A percentile compares a stretch with the other conserved stretches of the same genome.
Evolutionary conservation across 371 early-diverging fungal genomes (phyloP).

Genomic region (Zychaea mexicana): DNA sequence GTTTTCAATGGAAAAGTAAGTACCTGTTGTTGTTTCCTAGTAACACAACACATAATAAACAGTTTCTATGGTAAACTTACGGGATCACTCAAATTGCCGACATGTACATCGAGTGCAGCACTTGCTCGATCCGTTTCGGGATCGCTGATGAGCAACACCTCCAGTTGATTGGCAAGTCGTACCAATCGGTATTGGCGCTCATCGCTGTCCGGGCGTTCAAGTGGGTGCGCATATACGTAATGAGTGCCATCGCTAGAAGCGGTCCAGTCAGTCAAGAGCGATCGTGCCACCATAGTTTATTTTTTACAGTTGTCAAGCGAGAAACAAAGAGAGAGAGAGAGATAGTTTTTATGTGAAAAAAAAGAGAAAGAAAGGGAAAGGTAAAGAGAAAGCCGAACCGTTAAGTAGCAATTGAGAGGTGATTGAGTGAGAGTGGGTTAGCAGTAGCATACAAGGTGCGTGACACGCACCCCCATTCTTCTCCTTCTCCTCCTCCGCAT

Average conservation of each 20-base stretch:
- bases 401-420: neutral
- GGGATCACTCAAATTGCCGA: constrained; percentile 82
- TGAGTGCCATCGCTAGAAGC: constrained; percentile 15
- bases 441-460: neutral
- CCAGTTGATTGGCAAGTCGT: constrained; percentile 72
- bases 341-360: too few species aligned
- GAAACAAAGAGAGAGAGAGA: neutral
- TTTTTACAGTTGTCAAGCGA: neutral
- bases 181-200: constrained; percentile 77
- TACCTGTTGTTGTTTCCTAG: neutral
- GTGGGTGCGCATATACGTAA: constrained; percentile 24
- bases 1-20: neutral
- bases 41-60: constrained; percentile 1
- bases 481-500: neutral
- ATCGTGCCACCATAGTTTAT: constrained; percentile 14
- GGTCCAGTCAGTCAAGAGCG: constrained; percentile 14
- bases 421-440: neutral
- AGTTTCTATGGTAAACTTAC: constrained; percentile 24
- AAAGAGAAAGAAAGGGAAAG: constrained; percentile 11
- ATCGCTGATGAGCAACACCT: constrained; percentile 80
- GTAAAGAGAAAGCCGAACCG: neutral
- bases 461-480: neutral
- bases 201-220: constrained; percentile 66
- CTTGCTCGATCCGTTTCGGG: constrained; percentile 80
- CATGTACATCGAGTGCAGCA: constrained; percentile 88